Evolutionary conservation across 768 basidiomycete genomes (phyloP).

Genomic region (Psilocybe azurescens): DNA sequence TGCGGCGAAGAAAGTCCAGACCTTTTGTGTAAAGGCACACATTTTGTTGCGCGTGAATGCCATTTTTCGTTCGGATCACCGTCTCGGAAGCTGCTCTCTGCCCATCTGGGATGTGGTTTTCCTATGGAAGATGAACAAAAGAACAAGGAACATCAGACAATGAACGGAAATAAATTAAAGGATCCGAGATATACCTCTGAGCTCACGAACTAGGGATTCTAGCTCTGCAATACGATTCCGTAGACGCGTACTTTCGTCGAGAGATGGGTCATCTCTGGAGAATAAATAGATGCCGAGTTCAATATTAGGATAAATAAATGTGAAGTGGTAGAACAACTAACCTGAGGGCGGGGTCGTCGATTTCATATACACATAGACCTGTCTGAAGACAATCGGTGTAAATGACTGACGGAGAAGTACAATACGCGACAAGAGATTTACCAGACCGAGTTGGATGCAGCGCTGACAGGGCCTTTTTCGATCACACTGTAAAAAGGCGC

Average conservation of each 20-base stretch:
- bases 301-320: neutral
- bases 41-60: constrained; percentile 84
- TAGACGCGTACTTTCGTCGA: constrained; percentile 88
- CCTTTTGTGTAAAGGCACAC: constrained; percentile 45
- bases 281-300: constrained; percentile 14
- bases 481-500: constrained; percentile 67
- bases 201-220: constrained; percentile 88
- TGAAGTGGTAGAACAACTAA: constrained; percentile 33
- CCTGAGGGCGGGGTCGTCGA: constrained; percentile 87
- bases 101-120: constrained; percentile 89
- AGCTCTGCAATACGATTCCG: constrained; percentile 91
- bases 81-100: constrained; percentile 77
- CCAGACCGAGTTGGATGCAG: constrained; percentile 89
- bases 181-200: constrained; percentile 60
- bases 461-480: constrained; percentile 90
- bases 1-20: constrained; percentile 8
- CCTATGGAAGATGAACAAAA: constrained; percentile 43
- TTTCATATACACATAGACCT: constrained; percentile 93
- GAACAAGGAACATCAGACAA: neutral
- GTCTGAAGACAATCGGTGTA: constrained; percentile 53
- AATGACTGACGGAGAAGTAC: constrained; percentile 12
- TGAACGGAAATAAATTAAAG: neutral
- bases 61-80: constrained; percentile 85
- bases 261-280: constrained; percentile 79
- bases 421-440: constrained; percentile 37